Conservation (phyloP, 345 rosid genomes). For the Dipteronia dyeriana region DNA sequence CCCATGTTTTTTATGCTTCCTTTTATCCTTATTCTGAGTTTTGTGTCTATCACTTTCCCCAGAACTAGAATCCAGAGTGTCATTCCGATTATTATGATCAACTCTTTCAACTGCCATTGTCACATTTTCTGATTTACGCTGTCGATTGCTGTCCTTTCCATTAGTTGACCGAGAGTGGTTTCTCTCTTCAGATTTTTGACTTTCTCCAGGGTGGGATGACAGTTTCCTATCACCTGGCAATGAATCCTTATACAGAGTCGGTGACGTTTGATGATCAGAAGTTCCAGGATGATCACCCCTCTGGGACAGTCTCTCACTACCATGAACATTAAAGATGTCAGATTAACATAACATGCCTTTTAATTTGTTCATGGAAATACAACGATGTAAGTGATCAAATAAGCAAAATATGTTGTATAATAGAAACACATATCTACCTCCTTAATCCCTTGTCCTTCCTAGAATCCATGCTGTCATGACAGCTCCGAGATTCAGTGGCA, state of each 20-base stretch:
- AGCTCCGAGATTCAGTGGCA: slow-evolving; percentile 29
- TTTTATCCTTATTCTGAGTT: slow-evolving; percentile 50
- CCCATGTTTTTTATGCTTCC: slow-evolving; percentile 61
- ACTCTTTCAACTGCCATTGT: slow-evolving; percentile 39
- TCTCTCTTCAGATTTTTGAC: slow-evolving; percentile 43
- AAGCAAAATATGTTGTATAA: background rate
- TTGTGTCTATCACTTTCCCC: slow-evolving; percentile 49
- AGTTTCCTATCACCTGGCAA: slow-evolving; percentile 26
- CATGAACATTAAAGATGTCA: slow-evolving; percentile 29
- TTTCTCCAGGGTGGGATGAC: slow-evolving; percentile 22
- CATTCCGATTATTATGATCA: slow-evolving; percentile 41
- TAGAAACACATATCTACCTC: slow-evolving; percentile 41
- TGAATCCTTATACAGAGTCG: slow-evolving; percentile 33
- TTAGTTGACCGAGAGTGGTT: slow-evolving; percentile 25
- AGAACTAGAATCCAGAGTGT: slow-evolving; percentile 49
- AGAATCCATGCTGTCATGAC: slow-evolving; percentile 25
- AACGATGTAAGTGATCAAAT: slow-evolving; percentile 7
- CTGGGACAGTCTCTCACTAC: slow-evolving; percentile 56
- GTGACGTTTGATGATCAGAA: slow-evolving; percentile 44
- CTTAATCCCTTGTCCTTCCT: slow-evolving; percentile 44
- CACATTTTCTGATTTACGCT: slow-evolving; percentile 29
- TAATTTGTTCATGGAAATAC: background rate
- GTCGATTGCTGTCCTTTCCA: slow-evolving; percentile 35
- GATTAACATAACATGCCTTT: background rate
- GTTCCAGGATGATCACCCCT: slow-evolving; percentile 33